Evolutionary conservation across 1,139 yeast species (phyloP), one percentile per base, ranked within the genome.

Genomic region (Pichia sorboxylosa): DNA sequence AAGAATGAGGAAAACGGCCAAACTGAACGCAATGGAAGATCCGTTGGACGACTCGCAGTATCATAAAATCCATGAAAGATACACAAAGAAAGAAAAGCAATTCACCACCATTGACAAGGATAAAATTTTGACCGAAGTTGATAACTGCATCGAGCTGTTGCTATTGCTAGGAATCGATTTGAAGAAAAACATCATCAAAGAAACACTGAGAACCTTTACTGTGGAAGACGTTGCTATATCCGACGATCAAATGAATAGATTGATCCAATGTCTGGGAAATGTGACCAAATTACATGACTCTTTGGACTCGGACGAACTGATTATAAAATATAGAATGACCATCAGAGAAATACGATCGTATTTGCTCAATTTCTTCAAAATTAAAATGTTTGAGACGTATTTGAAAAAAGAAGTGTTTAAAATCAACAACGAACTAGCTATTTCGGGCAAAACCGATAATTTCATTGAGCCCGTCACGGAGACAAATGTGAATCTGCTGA

Each of bases 1-100:
- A n/a, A n/a, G n/a, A n/a, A n/a, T n/a, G n/a, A n/a, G n/a, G n/a
- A n/a, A n/a, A n/a, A n/a, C n/a, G n/a, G n/a, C n/a, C n/a, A n/a
- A n/a, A n/a, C n/a, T n/a, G n/a, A n/a, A n/a, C n/a, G n/a, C n/a
- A n/a, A n/a, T n/a, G n/a, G n/a, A n/a, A n/a, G 54, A 49, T 30
- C 48, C 51, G 8, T 37, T 51, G 28, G 30, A 23, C 13, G 49
- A 47, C 29, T n/a, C 19, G 1, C 9, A 33, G 5, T 49, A 35
- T 32, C 24, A 16, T 5, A 29, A 32, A 11, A 37, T 39, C 17
- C 73, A 69, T 48, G 57, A 55, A 27, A 56, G 59, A 29, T 64
- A 68, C 64, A 63, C 57, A 34, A 66, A 60, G 38, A 67, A 66
- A 31, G 78, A 70, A 43, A 58, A 57, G 37, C 54, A 57, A 25